phyloP scores from a whole-genome alignment of 2,329 filamentous ascomycete genomes.

The Aspergillus sp. region DNA sequence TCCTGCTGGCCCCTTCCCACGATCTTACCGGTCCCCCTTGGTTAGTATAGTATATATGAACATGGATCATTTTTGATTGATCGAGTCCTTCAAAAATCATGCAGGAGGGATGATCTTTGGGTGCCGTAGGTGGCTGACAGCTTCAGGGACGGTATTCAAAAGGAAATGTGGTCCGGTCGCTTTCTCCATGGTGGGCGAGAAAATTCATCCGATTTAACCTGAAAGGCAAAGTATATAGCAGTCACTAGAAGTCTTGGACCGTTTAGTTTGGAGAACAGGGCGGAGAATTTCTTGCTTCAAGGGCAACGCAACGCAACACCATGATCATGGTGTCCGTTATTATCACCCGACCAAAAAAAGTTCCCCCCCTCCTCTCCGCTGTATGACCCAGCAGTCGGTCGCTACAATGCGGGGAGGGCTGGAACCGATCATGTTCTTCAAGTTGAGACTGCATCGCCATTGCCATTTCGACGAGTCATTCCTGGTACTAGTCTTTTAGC shows the following conservation, averaged over 20 bases:
- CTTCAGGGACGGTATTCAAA: neutral
- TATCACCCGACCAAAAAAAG: neutral
- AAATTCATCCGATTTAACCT: no score
- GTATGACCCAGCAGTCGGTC: neutral
- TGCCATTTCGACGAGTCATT: conserved; percentile 12
- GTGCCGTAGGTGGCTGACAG: conserved; percentile 1
- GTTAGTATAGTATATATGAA: neutral
- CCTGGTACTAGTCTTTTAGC: conserved; percentile 11
- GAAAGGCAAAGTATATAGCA: no score
- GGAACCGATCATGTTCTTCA: conserved; percentile 13
- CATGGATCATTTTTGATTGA: neutral
- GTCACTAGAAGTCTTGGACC: neutral
- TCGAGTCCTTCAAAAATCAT: neutral
- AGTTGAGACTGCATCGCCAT: conserved; percentile 11
- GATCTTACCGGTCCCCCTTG: neutral
- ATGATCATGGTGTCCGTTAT: neutral
- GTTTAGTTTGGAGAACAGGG: neutral
- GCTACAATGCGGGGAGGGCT: conserved; percentile 1
- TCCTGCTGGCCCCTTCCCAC: neutral
- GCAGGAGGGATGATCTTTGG: neutral
- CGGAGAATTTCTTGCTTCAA: neutral
- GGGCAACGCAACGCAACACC: neutral
- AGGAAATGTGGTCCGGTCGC: neutral
- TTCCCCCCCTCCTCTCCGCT: neutral
- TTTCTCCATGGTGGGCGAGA: neutral